These are phyloP conservation scores for Candida argentea DNA, from an alignment of 805 yeast genomes.

Conservation along the genomic window DNA sequence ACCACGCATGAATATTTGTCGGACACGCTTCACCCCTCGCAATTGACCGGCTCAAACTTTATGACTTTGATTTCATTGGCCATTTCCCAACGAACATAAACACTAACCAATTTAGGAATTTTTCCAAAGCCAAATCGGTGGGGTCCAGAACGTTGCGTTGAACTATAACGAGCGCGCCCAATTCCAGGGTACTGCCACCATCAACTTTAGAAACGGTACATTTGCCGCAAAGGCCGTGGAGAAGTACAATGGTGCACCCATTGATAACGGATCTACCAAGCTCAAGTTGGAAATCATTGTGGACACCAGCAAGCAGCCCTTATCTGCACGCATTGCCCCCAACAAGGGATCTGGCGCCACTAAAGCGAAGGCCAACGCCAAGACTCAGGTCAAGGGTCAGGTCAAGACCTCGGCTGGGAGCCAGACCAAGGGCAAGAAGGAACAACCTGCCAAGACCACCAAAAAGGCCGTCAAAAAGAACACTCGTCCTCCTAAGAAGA, in stretches of 20 bases:
- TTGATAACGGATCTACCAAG: constrained; percentile 74
- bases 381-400: constrained; percentile 21
- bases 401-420: constrained; percentile 11
- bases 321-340: constrained; percentile 63
- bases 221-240: constrained; percentile 72
- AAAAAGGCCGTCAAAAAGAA: constrained; percentile 24
- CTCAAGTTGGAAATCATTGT: constrained; percentile 74
- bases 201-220: constrained; percentile 59
- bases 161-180: constrained; percentile 81
- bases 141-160: constrained; percentile 59
- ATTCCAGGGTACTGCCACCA: constrained; percentile 86
- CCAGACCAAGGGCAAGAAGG: constrained; percentile 3
- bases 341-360: constrained; percentile 19
- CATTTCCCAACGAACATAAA: neutral
- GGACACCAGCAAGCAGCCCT: constrained; percentile 72
- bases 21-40: too few relatives aligned
- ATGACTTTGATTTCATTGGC: too few relatives aligned
- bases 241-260: constrained; percentile 85
- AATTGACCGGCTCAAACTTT: too few relatives aligned
- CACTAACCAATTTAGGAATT: constrained; percentile 53
- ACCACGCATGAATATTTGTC: too few relatives aligned
- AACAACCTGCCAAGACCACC: constrained; percentile 6
- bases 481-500: constrained; percentile 43
- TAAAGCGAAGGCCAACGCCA: constrained; percentile 16
- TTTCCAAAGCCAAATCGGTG: constrained; percentile 81